Percentiles rank a stretch among this genome's conserved stretches.
These are phyloP conservation scores for Neonectria faginata DNA, from an alignment of 2,329 filamentous ascomycete genomes.

Conservation along the genomic window DNA sequence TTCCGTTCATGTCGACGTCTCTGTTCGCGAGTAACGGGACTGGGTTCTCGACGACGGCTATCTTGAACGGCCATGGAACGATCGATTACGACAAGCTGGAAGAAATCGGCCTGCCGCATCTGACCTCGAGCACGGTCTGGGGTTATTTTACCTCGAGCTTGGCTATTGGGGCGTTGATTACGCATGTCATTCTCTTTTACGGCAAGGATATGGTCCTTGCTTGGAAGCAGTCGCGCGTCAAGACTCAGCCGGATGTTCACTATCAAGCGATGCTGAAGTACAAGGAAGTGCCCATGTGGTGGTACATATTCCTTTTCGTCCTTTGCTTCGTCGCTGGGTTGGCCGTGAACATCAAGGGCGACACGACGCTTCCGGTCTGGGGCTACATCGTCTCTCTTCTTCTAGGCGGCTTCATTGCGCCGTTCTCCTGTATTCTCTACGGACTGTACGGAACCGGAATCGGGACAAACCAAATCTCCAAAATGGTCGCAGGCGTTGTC, in stretches of 20 bases:
- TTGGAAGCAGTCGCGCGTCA: conserved; percentile 33
- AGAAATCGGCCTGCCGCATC: conserved; percentile 41
- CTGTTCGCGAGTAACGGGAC: conserved; percentile 47
- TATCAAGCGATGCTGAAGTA: conserved; percentile 56
- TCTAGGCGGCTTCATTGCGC: conserved; percentile 52
- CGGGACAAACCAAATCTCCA: conserved; percentile 41
- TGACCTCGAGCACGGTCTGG: conserved; percentile 46
- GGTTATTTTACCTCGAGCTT: conserved; percentile 49
- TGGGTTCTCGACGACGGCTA: conserved; percentile 33
- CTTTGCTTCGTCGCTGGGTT: conserved; percentile 50
- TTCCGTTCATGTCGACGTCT: conserved; percentile 49
- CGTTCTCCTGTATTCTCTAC: conserved; percentile 47
- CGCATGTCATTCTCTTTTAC: conserved; percentile 37
- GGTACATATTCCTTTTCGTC: conserved; percentile 49
- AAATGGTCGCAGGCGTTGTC: conserved; percentile 62
- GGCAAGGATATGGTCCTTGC: conserved; percentile 6
- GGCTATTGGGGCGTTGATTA: conserved; percentile 39
- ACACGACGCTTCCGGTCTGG: conserved; percentile 53
- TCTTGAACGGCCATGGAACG: conserved; percentile 40
- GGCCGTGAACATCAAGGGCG: conserved; percentile 50
- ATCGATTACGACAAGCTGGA: conserved; percentile 46
- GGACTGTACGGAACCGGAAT: conserved; percentile 38
- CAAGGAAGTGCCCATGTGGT: conserved; percentile 53
- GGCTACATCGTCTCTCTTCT: conserved; percentile 52
- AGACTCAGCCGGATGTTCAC: conserved; percentile 52